Evolutionary conservation across 2,329 filamentous ascomycete genomes (phyloP), one percentile per base, ranked within the genome.

Genomic region (Clonostachys rhizophaga): DNA sequence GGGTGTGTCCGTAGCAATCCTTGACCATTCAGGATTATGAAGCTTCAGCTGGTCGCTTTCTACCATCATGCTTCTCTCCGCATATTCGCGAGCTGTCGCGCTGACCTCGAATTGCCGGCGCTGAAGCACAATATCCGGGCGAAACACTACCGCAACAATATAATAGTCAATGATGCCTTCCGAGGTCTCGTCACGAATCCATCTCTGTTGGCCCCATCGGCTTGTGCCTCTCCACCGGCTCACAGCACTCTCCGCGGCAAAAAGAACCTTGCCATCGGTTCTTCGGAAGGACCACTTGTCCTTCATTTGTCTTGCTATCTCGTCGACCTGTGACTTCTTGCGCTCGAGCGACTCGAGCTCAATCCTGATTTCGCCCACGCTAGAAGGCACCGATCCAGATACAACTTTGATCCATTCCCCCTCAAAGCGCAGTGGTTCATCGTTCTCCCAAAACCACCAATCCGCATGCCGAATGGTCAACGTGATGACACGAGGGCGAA

Each of bases 401-500:
- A 62, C 43, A 1, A 13, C 36, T 5, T 53, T 30, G n/a, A 74
- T 61, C 71, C 72, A 75, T 1, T 35, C 10, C 1, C 58, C 60
- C 1, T 60, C 53, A 30, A 75, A 65, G 5, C 52, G 49, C 6
- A 76, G 55, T 3, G 58, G 59, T 5, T 53, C 40, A 44, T 73
- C 62, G 0, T 43, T 0, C 52, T 74, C 69, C 72, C 71, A 74
- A 16, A 44, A 58, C 69, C 70, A 75, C 62, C 72, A 76, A 50
- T 78, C 74, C 3, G 72, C 65, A 48, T 78, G 74, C 0, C 74
- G 67, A 8, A 78, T 64, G 0, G 72, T 77, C 11, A 78, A 54
- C 0, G 65, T 71, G 2, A 78, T 44, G 3, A 49, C 53, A 2
- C 56, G 58, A 0, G 71, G 70, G 7, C 55, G 49, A 34, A 75